Conservation (phyloP, 2,329 filamentous ascomycete genomes). For the Neonectria faginata region DNA sequence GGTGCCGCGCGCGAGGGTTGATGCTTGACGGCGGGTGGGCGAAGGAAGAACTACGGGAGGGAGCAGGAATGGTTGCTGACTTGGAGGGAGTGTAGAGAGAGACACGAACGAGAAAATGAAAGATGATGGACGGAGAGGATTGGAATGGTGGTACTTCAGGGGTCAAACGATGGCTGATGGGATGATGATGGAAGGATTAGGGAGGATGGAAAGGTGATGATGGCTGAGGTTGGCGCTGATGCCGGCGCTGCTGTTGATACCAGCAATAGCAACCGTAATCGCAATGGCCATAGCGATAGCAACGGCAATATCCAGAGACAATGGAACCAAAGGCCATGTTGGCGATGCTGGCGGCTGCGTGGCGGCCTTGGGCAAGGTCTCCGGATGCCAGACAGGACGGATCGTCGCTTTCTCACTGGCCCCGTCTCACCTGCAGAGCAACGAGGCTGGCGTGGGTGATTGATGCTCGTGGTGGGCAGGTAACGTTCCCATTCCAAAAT, state of each 20-base stretch:
- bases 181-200: conserved; percentile 3
- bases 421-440: conserved; percentile 39
- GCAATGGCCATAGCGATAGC: background rate
- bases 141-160: conserved; percentile 6
- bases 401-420: conserved; percentile 31
- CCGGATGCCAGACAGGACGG: conserved; percentile 18
- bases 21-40: conserved; percentile 17
- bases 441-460: conserved; percentile 29
- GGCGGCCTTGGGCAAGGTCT: conserved; percentile 20
- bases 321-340: background rate
- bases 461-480: conserved; percentile 22
- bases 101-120: background rate
- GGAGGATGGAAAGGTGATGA: conserved; percentile 6
- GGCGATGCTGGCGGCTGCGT: conserved; percentile 22
- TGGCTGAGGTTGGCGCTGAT: conserved; percentile 6
- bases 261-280: background rate
- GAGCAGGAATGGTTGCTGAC: conserved; percentile 14
- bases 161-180: background rate
- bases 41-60: conserved; percentile 1
- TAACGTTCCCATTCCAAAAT: conserved; percentile 33
- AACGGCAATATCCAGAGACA: background rate
- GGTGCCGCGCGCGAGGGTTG: background rate
- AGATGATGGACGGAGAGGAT: conserved; percentile 2
- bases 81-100: conserved; percentile 10
- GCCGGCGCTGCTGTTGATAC: conserved; percentile 20